These are phyloP conservation scores for Cornus florida DNA, from an alignment of 148 eudicot genomes.

Conservation along the genomic window DNA sequence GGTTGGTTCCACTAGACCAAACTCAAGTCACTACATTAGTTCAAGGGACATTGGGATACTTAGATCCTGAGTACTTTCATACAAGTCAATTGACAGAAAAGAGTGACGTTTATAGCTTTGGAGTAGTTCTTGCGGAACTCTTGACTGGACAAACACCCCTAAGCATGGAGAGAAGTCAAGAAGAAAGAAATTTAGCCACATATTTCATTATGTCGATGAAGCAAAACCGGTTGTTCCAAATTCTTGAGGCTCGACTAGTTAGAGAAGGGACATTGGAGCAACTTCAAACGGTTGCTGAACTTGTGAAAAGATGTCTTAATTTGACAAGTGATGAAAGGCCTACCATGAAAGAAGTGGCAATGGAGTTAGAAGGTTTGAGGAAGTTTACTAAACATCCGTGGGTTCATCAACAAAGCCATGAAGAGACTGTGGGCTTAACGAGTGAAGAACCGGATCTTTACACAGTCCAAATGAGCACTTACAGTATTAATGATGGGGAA, in stretches of 20 bases:
- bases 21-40: slow-evolving; percentile 21
- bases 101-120: slow-evolving; percentile 27
- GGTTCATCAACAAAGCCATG: slow-evolving; percentile 4
- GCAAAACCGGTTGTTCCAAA: slow-evolving; percentile 9
- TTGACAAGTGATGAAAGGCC: slow-evolving; percentile 19
- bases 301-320: slow-evolving; percentile 17
- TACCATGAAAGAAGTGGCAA: slow-evolving; percentile 25
- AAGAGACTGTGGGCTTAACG: neutral
- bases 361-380: slow-evolving; percentile 18
- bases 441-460: slow-evolving; percentile 5
- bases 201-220: slow-evolving; percentile 15
- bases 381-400: slow-evolving; percentile 11
- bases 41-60: slow-evolving; percentile 21
- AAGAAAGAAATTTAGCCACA: slow-evolving; percentile 16
- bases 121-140: slow-evolving; percentile 16
- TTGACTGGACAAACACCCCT: slow-evolving; percentile 20
- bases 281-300: slow-evolving; percentile 17
- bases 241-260: slow-evolving; percentile 15
- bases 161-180: neutral
- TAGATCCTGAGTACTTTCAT: slow-evolving; percentile 32
- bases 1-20: slow-evolving; percentile 22
- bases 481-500: too few species aligned
- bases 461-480: neutral
- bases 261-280: slow-evolving; percentile 19
- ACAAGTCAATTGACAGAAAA: slow-evolving; percentile 23